Conservation (phyloP, 1,139 yeast species). For the Geotrichum klebahnii region DNA sequence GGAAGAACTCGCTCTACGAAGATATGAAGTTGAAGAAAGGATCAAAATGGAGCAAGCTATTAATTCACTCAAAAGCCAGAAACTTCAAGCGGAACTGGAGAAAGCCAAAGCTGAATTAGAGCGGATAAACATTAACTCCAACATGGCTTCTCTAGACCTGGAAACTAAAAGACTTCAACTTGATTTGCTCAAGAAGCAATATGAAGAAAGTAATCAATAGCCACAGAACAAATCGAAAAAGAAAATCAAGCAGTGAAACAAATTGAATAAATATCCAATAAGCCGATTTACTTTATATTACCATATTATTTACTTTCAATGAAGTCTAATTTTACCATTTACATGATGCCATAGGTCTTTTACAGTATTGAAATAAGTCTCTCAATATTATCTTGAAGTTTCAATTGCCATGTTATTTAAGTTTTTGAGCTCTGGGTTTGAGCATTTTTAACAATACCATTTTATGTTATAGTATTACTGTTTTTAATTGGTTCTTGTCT, state of each 20-base stretch:
- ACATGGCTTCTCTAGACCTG: constrained; percentile 9
- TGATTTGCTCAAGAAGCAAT: neutral
- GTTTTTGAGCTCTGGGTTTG: no score
- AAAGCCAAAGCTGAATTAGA: constrained; percentile 14
- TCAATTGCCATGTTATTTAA: no score
- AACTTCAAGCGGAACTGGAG: constrained; percentile 14
- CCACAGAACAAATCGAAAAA: neutral
- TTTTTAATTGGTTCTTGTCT: no score
- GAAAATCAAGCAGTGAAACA: neutral
- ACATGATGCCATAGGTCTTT: no score
- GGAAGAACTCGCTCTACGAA: constrained; percentile 9
- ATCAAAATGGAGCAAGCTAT: constrained; percentile 8
- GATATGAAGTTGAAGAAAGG: constrained; percentile 8
- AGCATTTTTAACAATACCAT: no score
- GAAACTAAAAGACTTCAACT: constrained; percentile 6
- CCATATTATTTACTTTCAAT: no score
- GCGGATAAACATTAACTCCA: constrained; percentile 5
- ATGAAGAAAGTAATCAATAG: constrained; percentile 6
- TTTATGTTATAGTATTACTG: no score
- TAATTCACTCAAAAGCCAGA: constrained; percentile 2
- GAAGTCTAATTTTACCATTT: no score
- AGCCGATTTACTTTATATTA: neutral
- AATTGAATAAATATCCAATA: neutral
- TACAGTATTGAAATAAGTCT: neutral
- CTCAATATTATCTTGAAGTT: neutral